Conservation (phyloP, 2,329 filamentous ascomycete species). For the Mycocentrospora acerina region DNA sequence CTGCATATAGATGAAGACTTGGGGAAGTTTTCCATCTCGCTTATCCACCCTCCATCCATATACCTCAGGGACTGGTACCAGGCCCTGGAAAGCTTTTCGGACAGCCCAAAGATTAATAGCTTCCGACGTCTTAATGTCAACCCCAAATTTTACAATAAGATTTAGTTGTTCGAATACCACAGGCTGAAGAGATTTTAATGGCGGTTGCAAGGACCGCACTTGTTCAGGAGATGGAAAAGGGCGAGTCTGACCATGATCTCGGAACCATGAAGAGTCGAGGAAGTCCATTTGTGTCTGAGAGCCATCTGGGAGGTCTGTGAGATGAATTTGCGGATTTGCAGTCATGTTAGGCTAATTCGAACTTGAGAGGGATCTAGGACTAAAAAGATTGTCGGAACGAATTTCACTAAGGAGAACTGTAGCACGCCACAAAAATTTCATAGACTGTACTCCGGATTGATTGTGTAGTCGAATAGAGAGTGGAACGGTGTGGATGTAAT, state of each 20-base stretch:
- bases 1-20: conserved; percentile 19
- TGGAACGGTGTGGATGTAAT: too few species aligned
- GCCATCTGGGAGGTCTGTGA: conserved; percentile 8
- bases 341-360: too few species aligned
- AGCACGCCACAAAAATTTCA: too few species aligned
- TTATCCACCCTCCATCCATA: conserved; percentile 11
- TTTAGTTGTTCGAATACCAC: conserved; percentile 11
- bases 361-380: too few species aligned
- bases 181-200: neutral
- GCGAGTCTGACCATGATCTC: conserved; percentile 5
- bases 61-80: conserved; percentile 15
- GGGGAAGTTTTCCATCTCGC: conserved; percentile 2
- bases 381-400: too few species aligned
- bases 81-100: conserved; percentile 2
- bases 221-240: conserved; percentile 7
- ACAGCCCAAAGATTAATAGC: conserved; percentile 15
- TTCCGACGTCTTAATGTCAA: conserved; percentile 7
- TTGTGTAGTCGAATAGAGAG: too few species aligned
- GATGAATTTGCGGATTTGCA: conserved; percentile 4
- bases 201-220: conserved; percentile 2
- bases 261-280: conserved; percentile 8
- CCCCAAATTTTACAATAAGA: conserved; percentile 16
- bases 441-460: too few species aligned
- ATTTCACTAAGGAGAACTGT: too few species aligned
- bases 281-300: conserved; percentile 8